Percentiles rank a stretch among this genome's conserved stretches.
These are phyloP conservation scores for Kwoniella heveanensis DNA, from an alignment of 768 basidiomycete species.

Conservation along the genomic window DNA sequence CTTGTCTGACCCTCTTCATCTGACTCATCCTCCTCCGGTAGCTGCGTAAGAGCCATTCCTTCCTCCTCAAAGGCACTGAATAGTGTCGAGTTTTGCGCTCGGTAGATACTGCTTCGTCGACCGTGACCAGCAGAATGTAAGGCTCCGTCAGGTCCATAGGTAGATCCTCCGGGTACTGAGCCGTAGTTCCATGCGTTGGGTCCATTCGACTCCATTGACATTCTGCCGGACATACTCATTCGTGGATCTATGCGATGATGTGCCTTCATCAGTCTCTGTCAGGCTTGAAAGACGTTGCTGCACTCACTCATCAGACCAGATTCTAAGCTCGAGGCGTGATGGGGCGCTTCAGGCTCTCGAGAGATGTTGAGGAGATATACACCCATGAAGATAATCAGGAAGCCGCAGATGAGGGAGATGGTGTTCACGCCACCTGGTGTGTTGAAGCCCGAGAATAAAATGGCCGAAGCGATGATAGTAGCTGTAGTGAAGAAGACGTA, in stretches of 20 bases:
- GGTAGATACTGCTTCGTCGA: conserved; percentile 68
- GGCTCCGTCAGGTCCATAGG: conserved; percentile 54
- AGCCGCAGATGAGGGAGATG: conserved; percentile 82
- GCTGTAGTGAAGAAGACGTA: conserved; percentile 95
- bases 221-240: conserved; percentile 75
- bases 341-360: conserved; percentile 52
- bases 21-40: conserved; percentile 71
- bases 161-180: conserved; percentile 26
- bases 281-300: no score
- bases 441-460: conserved; percentile 97
- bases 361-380: conserved; percentile 61
- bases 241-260: conserved; percentile 65
- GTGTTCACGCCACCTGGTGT: conserved; percentile 79
- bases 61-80: conserved; percentile 74
- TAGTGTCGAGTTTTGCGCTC: conserved; percentile 67
- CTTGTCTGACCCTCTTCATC: conserved; percentile 55
- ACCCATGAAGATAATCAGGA: conserved; percentile 90
- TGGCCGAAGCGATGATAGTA: conserved; percentile 89
- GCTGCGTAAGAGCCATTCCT: conserved; percentile 64
- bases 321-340: conserved; percentile 49
- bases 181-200: conserved; percentile 42
- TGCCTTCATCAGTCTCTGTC: no score
- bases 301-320: conserved; percentile 56
- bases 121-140: conserved; percentile 62
- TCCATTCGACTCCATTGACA: conserved; percentile 66